A percentile compares a stretch with the other conserved stretches of the same genome.
phyloP scores from a whole-genome alignment of 2,329 filamentous ascomycete genomes.

The Neofusicoccum laricinum region DNA sequence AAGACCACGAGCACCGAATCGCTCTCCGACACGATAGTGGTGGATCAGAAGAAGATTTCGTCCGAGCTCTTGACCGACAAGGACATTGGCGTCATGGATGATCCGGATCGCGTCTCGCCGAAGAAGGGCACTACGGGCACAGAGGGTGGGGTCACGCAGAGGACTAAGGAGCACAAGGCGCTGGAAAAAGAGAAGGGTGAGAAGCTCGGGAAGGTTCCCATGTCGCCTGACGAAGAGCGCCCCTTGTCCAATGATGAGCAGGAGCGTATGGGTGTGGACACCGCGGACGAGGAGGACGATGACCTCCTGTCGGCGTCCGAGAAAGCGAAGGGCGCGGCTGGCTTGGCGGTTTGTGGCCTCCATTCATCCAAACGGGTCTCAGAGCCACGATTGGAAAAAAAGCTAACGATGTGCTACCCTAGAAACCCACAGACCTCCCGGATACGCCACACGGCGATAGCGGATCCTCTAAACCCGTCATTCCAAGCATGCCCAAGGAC shows the following conservation, averaged over 20 bases:
- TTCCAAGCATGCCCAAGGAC: constrained; percentile 61
- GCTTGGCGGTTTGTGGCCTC: constrained; percentile 54
- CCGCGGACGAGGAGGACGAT: constrained; percentile 37
- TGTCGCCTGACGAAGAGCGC: constrained; percentile 80
- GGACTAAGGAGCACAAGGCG: constrained; percentile 70
- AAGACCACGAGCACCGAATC: neutral
- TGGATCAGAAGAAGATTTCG: constrained; percentile 27
- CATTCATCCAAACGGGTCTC: neutral
- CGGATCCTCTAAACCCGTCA: constrained; percentile 63
- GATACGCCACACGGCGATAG: constrained; percentile 65
- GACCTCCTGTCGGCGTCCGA: constrained; percentile 22
- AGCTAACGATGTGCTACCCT: neutral
- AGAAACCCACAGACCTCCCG: constrained; percentile 82
- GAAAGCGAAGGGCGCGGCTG: constrained; percentile 33
- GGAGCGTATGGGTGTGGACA: constrained; percentile 55
- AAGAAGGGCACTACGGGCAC: constrained; percentile 86
- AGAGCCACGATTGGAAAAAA: neutral
- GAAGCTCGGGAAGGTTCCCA: constrained; percentile 71
- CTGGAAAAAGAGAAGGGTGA: constrained; percentile 64
- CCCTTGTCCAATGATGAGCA: constrained; percentile 79
- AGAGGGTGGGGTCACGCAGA: constrained; percentile 84
- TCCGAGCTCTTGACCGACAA: constrained; percentile 34
- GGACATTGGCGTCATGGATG: constrained; percentile 83
- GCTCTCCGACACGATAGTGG: constrained; percentile 35
- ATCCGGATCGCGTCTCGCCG: constrained; percentile 70